phyloP scores from a whole-genome alignment of 371 early-diverging fungal genomes.

The Lichtheimia ramosa region DNA sequence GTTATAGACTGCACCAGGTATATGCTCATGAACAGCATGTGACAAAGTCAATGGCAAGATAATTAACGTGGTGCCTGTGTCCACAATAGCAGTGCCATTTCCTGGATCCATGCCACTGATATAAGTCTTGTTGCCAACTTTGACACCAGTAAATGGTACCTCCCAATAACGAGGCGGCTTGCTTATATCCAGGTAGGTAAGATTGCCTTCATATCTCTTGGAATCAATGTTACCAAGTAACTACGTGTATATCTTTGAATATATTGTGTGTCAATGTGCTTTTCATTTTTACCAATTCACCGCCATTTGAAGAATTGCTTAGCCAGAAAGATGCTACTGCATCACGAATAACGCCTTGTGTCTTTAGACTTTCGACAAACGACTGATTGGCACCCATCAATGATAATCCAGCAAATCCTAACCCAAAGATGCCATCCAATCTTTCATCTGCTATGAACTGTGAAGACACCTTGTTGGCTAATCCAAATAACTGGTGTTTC shows the following conservation, averaged over 20 bases:
- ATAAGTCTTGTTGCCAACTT: slow-evolving; percentile 4
- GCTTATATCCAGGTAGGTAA: slow-evolving; percentile 29
- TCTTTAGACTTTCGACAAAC: slow-evolving; percentile 13
- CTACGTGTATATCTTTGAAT: slow-evolving; percentile 1
- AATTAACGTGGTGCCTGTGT: slow-evolving; percentile 48
- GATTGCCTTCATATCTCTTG: slow-evolving; percentile 22
- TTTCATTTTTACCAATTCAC: slow-evolving; percentile 17
- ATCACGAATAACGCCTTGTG: slow-evolving; percentile 13
- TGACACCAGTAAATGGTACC: slow-evolving; percentile 29
- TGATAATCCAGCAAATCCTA: slow-evolving; percentile 26
- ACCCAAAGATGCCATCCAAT: slow-evolving; percentile 37
- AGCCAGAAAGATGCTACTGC: slow-evolving; percentile 21
- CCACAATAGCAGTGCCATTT: slow-evolving; percentile 37
- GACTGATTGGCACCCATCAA: slow-evolving; percentile 10
- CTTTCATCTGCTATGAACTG: slow-evolving; percentile 9
- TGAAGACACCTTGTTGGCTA: slow-evolving; percentile 17
- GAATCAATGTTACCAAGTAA: slow-evolving; percentile 18
- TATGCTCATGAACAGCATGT: slow-evolving; percentile 36
- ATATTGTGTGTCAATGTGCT: background rate
- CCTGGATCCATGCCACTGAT: slow-evolving; percentile 10
- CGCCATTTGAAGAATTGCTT: slow-evolving; percentile 15
- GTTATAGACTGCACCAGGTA: slow-evolving; percentile 46
- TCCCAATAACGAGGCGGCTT: slow-evolving; percentile 38
- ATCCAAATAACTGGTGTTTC: slow-evolving; percentile 25
- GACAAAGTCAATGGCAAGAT: slow-evolving; percentile 36